Base-by-base conservation (phyloP, 495 filamentous ascomycete species). In the Clohesyomyces aquaticus region DNA sequence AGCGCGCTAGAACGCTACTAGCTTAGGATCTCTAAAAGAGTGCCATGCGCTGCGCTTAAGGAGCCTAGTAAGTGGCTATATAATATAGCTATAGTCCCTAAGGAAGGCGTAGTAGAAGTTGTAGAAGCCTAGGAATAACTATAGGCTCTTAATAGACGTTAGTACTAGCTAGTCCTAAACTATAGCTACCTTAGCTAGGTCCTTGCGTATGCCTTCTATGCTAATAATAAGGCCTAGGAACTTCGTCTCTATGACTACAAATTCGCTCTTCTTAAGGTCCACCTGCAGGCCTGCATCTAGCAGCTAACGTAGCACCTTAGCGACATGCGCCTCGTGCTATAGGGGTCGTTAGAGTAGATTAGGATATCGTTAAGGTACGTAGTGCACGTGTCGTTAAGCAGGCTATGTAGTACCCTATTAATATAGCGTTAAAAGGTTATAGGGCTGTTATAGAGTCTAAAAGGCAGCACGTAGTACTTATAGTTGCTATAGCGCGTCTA, bases 1-100 rank as follows among this genome's bases (percentile, higher is more conserved):
- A 6, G 19, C 29, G 2, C n/a, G 22, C 6, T 54, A 1, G 25
- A 54, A 54, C 1, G 18, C 50, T 9, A 27, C 50, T n/a, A 28
- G 23, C 50, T 54, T 22, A 53, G 81, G 69, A 4, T 63, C 53
- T 12, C 74, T 73, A 54, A 83, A 83, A 26, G 81, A 80, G 51
- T 78, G 69, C 61, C 83, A 42, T 73, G 72, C 57, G 62, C 59
- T 11, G 47, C 66, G 0, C 67, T 51, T 60, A 51, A 63, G 4
- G 4, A 47, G 21, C 8, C 18, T 12, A 2, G 50, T 49, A 12
- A 67, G 61, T 14, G 66, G 65, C 48, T 42, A 21, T 23, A 65
- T 53, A 27, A 70, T 49, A 3, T 42, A 28, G 14, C 60, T 59
- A 56, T 66, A 77, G 22, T 65, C 45, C 14, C 61, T 54, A 43